phyloP scores from a whole-genome alignment of 2,329 filamentous ascomycete genomes.

The Aspergillus quadrilineatus region DNA sequence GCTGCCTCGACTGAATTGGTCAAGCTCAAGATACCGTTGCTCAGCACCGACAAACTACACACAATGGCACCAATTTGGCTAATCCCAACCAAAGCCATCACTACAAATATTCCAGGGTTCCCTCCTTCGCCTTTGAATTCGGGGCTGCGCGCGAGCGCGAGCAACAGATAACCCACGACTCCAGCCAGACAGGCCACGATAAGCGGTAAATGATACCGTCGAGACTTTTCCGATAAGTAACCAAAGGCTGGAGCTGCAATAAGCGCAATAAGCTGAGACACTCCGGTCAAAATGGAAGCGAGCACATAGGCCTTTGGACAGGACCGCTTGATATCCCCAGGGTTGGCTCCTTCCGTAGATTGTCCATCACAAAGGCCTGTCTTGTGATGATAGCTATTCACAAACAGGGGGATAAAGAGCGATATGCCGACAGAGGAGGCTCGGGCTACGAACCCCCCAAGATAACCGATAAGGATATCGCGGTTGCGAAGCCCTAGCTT shows the following conservation, averaged over 20 bases:
- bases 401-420: conserved; percentile 87
- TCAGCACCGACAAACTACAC: conserved; percentile 85
- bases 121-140: conserved; percentile 71
- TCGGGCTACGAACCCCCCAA: conserved; percentile 91
- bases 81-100: conserved; percentile 78
- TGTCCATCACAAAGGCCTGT: conserved; percentile 71
- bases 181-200: conserved; percentile 70
- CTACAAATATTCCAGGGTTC: conserved; percentile 66
- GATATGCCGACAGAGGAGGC: conserved; percentile 94
- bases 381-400: conserved; percentile 85
- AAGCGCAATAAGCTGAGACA: conserved; percentile 82
- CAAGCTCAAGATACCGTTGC: conserved; percentile 68
- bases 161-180: conserved; percentile 71
- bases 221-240: conserved; percentile 70
- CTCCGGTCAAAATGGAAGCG: conserved; percentile 81
- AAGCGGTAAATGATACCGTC: conserved; percentile 70
- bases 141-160: conserved; percentile 74
- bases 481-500: conserved; percentile 71
- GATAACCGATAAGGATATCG: conserved; percentile 80
- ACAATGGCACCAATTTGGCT: conserved; percentile 97
- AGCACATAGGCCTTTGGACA: conserved; percentile 86
- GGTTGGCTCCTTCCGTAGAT: conserved; percentile 28
- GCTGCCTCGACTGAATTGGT: conserved; percentile 6
- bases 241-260: conserved; percentile 85
- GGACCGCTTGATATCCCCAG: conserved; percentile 72